Evolutionary conservation across 2,329 filamentous ascomycete species (phyloP), one percentile per base, ranked within the genome.

Genomic region (Chrysoporthe austroafricana): DNA sequence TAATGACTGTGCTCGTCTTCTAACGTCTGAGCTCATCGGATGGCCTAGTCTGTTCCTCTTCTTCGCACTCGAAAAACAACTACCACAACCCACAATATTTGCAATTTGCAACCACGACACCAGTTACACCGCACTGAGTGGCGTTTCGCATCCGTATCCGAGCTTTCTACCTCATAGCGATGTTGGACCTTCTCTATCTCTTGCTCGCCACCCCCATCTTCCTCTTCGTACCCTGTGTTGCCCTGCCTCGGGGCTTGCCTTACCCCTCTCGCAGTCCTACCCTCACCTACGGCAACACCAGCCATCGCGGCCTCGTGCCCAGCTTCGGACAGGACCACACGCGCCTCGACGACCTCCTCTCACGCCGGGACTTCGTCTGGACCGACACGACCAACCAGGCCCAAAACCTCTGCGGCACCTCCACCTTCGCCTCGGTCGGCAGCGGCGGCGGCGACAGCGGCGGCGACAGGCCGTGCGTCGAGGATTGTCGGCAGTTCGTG

Each of bases 281-380:
- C 46, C 26, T 52, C 43, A 58, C 48, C 43, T 32, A 34, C n/a
- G 21, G 56, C 57, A 52, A 60, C n/a, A 57, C 46, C 62, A 68
- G 62, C 48, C 18, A 16, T 26, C 50, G 13, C 21, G 21, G 32
- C 11, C 26, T 54, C 26, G 32, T 21, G 13, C 26, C 60, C 16
- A 63, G 62, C 52, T 52, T 65, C 50, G 66, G 62, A 39, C 64
- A 58, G 48, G 66, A 62, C 66, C 56, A 46, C 62, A 16, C 60
- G 36, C 62, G 66, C 42, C 39, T 61, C 62, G 66, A 68, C 50
- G 66, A 65, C 62, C 34, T 50, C 32, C 56, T 68, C 7, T 62
- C 59, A 21, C 48, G 66, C 21, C 67, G 67, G 11, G 67, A 69
- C 59, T 69, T 69, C 63, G 66, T 62, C 26, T 69, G 67, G 67